Conservation (phyloP, 176 grass and related monocot species). For the Carex kokanica region DNA sequence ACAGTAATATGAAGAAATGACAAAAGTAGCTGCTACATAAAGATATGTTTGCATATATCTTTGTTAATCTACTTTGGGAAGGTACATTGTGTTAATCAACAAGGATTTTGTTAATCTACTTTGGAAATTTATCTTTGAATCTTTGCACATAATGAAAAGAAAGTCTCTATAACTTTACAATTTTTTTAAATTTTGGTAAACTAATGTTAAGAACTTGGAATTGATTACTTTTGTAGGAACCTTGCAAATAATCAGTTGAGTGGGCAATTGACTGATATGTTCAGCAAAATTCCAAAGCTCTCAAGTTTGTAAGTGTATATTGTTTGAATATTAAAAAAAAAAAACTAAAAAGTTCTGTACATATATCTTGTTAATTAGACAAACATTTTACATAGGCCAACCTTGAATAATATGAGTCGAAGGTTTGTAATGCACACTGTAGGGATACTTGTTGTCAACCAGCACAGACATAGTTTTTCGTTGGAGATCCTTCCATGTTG, state of each 20-base stretch:
- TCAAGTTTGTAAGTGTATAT: constrained; percentile 59
- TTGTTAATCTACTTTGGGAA: not conserved
- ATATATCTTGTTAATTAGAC: not conserved
- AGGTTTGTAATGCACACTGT: not conserved
- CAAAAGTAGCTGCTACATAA: not conserved
- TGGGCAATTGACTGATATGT: constrained; percentile 91
- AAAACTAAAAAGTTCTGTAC: too few relatives aligned
- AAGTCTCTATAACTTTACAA: not conserved
- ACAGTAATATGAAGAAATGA: not conserved
- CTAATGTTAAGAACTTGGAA: constrained; percentile 2
- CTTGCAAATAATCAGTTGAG: constrained; percentile 63
- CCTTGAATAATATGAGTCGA: constrained; percentile 2
- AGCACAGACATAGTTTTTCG: not conserved
- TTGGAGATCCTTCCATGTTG: not conserved
- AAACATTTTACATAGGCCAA: not conserved
- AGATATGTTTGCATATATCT: not conserved
- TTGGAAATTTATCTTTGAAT: not conserved
- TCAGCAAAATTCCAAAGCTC: constrained; percentile 62
- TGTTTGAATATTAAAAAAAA: too few relatives aligned
- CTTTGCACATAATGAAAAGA: not conserved
- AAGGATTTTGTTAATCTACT: not conserved
- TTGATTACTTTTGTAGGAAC: constrained; percentile 48
- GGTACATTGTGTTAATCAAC: not conserved
- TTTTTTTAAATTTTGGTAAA: not conserved
- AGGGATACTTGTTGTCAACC: not conserved